Conservation (phyloP, 495 filamentous ascomycete species). For the Sabuloglossum arenarium region DNA sequence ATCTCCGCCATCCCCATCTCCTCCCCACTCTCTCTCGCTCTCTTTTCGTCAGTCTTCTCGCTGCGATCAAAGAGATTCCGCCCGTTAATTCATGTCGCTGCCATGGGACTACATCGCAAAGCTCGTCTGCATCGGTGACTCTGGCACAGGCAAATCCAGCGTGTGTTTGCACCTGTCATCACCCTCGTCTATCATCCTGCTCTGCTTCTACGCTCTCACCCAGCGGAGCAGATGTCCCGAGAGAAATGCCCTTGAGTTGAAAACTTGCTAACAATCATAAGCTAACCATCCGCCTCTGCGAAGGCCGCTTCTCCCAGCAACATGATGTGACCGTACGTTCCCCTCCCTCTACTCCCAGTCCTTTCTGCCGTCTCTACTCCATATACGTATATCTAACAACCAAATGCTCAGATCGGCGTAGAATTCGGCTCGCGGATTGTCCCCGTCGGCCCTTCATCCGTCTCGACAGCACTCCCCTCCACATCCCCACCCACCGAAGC, state of each 20-base stretch:
- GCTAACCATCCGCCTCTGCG: constrained; percentile 89
- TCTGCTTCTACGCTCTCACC: not conserved
- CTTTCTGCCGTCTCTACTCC: too few relatives aligned
- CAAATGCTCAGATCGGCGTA: constrained; percentile 46
- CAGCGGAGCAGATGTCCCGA: not conserved
- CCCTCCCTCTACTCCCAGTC: not conserved
- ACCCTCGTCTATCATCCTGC: constrained; percentile 10
- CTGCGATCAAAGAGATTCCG: too few relatives aligned
- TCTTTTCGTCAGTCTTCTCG: not conserved
- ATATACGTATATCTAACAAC: not conserved
- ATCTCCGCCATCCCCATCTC: too few relatives aligned
- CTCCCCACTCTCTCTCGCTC: too few relatives aligned
- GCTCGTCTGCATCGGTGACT: constrained; percentile 92
- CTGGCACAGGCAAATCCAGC: constrained; percentile 75
- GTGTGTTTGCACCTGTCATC: constrained; percentile 18
- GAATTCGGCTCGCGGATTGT: constrained; percentile 93
- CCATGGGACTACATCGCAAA: constrained; percentile 95
- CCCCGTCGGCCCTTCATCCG: constrained; percentile 61
- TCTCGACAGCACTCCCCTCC: constrained; percentile 18
- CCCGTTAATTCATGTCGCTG: not conserved
- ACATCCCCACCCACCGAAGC: constrained; percentile 12
- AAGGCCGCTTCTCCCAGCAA: constrained; percentile 79
- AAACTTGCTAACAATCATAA: constrained; percentile 11
- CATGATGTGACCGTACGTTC: constrained; percentile 59
- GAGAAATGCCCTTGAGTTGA: not conserved